Base-by-base conservation (phyloP, 768 basidiomycete genomes). In the Mycena amicta region DNA sequence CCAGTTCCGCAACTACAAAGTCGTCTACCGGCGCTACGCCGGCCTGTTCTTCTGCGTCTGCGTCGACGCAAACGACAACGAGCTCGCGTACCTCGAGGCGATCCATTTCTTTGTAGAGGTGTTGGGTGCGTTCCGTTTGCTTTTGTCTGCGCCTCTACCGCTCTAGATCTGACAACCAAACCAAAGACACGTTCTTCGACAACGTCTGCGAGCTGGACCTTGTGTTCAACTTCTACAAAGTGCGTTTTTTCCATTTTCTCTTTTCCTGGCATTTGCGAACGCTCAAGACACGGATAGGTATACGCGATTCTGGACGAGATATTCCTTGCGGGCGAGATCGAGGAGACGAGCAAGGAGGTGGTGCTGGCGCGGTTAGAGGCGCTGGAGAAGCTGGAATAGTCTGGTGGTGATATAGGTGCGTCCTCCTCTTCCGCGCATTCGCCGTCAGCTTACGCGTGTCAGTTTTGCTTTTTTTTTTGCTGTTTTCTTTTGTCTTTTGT, bases 151-250 rank as follows among this genome's bases (percentile, higher is more conserved):
- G 15, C 43, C 25, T 8, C 64, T 28, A 52, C 26, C 15, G n/a
- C 22, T 23, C n/a, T 28, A 46, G 27, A 27, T 16, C 51, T 57
- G 46, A 58, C 29, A 41, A 26, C 27, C 41, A 27, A 52, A 52
- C 23, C 27, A 55, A 57, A 97, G 96, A 98, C 71, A 87, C 95
- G 0, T 99, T 98, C 80, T 99, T 99, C 68, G 95, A 98, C 70
- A 98, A 99, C 66, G 97, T 99, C 1, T 98, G 97, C 76, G 95
- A 98, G 72, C 80, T 98, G 28, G 97, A 98, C 70, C 83, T 99
- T 0, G 97, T 99, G 2, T 99, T 98, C 80, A 98, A 98, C 73
- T 99, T 98, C 71, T 97, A 98, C 76, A 98, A 98, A 80, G 93
- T 90, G 40, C 20, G 72, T 59, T 52, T 13, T 30, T 18, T 53